phyloP scores from a whole-genome alignment of 306 rosid species.

The Rosa lucieae region DNA sequence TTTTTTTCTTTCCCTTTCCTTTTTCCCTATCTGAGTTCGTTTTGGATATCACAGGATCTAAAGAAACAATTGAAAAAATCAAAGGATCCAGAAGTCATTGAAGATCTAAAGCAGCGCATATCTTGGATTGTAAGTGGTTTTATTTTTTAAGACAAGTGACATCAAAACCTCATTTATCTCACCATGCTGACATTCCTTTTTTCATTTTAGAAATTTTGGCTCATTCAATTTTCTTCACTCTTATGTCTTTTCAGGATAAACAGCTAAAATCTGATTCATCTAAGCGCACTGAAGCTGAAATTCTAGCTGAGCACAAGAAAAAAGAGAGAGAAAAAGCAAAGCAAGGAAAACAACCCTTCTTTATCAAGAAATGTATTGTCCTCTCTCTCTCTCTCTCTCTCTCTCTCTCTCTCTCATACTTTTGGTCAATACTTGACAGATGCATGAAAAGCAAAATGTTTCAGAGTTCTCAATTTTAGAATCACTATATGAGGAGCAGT shows the following conservation, averaged over 20 bases:
- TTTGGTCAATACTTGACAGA: neutral
- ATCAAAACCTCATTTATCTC: neutral
- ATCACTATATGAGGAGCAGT: neutral
- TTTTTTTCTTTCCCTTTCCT: neutral
- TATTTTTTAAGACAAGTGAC: neutral
- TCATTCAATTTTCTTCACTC: neutral
- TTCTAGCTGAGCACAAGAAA: constrained; percentile 75
- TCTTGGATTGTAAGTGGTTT: constrained; percentile 71
- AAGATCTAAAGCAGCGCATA: constrained; percentile 48
- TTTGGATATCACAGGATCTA: constrained; percentile 47
- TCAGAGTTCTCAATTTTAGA: neutral
- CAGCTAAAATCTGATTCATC: constrained; percentile 53
- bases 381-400: neutral
- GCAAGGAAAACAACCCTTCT: constrained; percentile 84
- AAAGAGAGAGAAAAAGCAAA: constrained; percentile 78
- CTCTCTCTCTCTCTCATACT: neutral
- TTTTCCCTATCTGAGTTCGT: neutral
- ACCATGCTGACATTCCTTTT: neutral
- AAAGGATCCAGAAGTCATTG: constrained; percentile 50
- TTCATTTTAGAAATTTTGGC: constrained; percentile 17
- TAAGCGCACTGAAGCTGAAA: constrained; percentile 44
- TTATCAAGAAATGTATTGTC: constrained; percentile 66
- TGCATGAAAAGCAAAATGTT: neutral
- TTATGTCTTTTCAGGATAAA: constrained; percentile 59
- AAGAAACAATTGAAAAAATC: constrained; percentile 49